These are phyloP conservation scores for Aristolochia californica DNA, from an alignment of 164 flowering plant species.

Conservation along the genomic window DNA sequence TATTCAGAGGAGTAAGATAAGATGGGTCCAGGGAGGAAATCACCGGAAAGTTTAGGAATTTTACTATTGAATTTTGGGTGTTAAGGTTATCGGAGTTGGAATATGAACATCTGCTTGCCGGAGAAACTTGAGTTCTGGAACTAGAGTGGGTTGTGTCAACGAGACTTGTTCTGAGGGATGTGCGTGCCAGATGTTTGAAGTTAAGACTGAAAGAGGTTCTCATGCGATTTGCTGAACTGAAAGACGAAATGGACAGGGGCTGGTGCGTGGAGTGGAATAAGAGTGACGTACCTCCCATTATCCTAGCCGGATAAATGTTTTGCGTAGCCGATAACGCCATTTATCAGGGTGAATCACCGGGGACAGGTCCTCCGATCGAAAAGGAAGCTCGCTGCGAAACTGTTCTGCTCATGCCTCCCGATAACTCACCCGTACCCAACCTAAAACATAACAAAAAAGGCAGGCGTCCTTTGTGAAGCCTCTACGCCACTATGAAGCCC, in stretches of 20 bases:
- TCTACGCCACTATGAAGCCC: too few relatives aligned
- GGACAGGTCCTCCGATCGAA: too few relatives aligned
- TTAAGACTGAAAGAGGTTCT: slow-evolving; percentile 5
- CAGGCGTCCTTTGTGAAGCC: too few relatives aligned
- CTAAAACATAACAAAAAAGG: too few relatives aligned
- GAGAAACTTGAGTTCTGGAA: slow-evolving; percentile 10
- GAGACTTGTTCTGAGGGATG: not conserved
- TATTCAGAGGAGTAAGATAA: slow-evolving; percentile 39
- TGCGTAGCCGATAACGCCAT: too few relatives aligned
- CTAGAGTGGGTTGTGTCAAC: too few relatives aligned
- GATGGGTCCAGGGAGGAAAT: slow-evolving; percentile 27
- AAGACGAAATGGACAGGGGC: not conserved
- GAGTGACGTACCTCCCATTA: not conserved
- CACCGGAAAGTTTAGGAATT: slow-evolving; percentile 23
- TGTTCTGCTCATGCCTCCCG: too few relatives aligned
- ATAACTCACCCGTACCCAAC: too few relatives aligned
- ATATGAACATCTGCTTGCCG: slow-evolving; percentile 23
- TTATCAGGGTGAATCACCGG: too few relatives aligned
- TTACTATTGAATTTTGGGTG: slow-evolving; percentile 18
- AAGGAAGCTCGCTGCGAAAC: too few relatives aligned
- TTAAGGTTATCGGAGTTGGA: slow-evolving; percentile 16
- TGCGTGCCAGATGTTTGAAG: slow-evolving; percentile 2
- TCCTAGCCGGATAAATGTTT: too few relatives aligned
- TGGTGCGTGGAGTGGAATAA: not conserved
- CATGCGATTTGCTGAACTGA: not conserved